phyloP scores from a whole-genome alignment of 345 rosid species.

The Gossypium raimondii region DNA sequence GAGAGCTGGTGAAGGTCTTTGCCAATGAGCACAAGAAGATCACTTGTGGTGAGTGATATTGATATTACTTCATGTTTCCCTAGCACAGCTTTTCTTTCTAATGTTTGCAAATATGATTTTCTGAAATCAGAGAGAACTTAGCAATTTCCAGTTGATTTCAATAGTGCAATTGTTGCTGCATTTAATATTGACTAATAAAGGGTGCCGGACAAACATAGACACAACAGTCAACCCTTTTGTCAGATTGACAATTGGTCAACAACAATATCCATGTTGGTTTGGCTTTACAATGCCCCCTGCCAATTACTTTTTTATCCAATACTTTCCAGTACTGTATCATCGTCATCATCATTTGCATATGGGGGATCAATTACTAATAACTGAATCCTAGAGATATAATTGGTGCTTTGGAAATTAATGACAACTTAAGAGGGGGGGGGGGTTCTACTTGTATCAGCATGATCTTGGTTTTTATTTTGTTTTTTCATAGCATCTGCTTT shows the following conservation, averaged over 20 bases:
- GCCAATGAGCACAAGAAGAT: slow-evolving; percentile 91
- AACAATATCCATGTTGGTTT: background rate
- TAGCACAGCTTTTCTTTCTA: background rate
- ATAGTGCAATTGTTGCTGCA: background rate
- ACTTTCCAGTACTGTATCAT: background rate
- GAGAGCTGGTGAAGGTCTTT: slow-evolving; percentile 92
- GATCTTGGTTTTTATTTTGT: background rate
- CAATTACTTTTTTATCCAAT: background rate
- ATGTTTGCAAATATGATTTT: background rate
- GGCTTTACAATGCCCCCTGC: background rate
- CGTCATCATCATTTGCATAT: slow-evolving; percentile 1
- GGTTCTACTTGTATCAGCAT: background rate
- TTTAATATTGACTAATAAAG: background rate
- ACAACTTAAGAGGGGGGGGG: background rate
- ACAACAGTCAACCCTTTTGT: background rate
- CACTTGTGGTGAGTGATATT: slow-evolving; percentile 60
- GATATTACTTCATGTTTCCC: background rate
- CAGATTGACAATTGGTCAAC: background rate
- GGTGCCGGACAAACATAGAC: background rate
- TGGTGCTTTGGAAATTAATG: background rate
- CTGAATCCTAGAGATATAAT: background rate
- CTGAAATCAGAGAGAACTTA: background rate
- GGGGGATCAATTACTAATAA: background rate
- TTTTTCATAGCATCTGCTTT: background rate
- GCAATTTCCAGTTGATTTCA: slow-evolving; percentile 5